Conservation (phyloP, 129 eudicot genomes). For the Flaveria linearis region DNA sequence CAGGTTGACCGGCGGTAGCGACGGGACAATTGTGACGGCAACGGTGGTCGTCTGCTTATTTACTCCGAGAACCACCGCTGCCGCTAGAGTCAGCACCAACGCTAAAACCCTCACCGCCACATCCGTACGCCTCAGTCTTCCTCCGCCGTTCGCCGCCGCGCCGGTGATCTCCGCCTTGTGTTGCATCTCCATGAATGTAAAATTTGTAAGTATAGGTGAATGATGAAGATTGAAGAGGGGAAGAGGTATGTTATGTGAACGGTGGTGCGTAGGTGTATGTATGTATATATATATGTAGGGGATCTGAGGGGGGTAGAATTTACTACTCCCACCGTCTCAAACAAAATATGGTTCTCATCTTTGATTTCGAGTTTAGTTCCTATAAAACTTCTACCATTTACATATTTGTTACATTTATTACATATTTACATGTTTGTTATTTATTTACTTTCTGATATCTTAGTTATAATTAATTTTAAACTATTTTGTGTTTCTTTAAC, state of each 20-base stretch:
- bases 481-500: no score
- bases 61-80: conserved; percentile 58
- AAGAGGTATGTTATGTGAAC: neutral
- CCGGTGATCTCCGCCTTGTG: conserved; percentile 26
- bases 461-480: no score
- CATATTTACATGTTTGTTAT: no score
- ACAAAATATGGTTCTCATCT: conserved; percentile 18
- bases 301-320: neutral
- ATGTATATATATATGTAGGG: conserved; percentile 18
- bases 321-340: neutral
- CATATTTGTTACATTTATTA: no score
- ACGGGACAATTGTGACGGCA: conserved; percentile 34
- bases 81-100: conserved; percentile 47
- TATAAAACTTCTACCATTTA: no score
- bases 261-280: neutral
- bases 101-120: conserved; percentile 52
- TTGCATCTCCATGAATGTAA: conserved; percentile 28
- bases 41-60: conserved; percentile 52
- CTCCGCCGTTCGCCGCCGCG: conserved; percentile 9
- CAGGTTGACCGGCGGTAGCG: conserved; percentile 59
- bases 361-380: neutral
- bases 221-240: neutral
- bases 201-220: neutral
- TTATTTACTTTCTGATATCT: no score
- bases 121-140: conserved; percentile 34